Conservation (phyloP, 2,329 filamentous ascomycete genomes). For the Atkinsonella hypoxylon region DNA sequence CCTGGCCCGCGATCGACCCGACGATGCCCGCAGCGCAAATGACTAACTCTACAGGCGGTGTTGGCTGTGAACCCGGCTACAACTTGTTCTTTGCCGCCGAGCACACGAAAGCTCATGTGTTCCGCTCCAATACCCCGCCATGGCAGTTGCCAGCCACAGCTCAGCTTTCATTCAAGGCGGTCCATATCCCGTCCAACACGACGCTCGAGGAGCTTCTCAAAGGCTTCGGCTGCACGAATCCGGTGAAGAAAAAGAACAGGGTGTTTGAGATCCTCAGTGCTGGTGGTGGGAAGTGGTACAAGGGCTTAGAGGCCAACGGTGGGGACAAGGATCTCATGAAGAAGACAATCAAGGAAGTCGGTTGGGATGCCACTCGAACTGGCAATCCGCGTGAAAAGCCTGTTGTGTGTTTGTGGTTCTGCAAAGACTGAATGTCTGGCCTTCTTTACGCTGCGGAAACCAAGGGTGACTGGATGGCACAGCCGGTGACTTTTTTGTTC, state of each 20-base stretch:
- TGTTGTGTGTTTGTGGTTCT: slow-evolving; percentile 49
- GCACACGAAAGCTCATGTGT: slow-evolving; percentile 48
- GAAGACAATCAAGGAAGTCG: slow-evolving; percentile 41
- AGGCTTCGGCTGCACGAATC: slow-evolving; percentile 45
- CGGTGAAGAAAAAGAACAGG: slow-evolving; percentile 37
- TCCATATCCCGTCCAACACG: slow-evolving; percentile 39
- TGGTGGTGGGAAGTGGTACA: slow-evolving; percentile 47
- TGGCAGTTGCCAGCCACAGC: slow-evolving; percentile 37
- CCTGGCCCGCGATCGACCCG: slow-evolving; percentile 29
- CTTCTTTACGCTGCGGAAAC: too few species aligned
- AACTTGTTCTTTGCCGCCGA: slow-evolving; percentile 48
- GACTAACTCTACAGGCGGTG: slow-evolving; percentile 44
- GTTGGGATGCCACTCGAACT: slow-evolving; percentile 43
- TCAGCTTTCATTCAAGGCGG: slow-evolving; percentile 33
- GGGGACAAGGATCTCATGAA: slow-evolving; percentile 35
- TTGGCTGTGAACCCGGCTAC: slow-evolving; percentile 49
- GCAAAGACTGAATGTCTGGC: slow-evolving; percentile 30
- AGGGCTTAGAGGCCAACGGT: slow-evolving; percentile 38
- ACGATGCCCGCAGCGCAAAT: slow-evolving; percentile 41
- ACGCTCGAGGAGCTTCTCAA: slow-evolving; percentile 45
- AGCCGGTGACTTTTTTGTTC: too few species aligned
- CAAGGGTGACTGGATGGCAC: too few species aligned
- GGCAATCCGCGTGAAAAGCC: slow-evolving; percentile 36
- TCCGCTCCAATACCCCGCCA: slow-evolving; percentile 37
- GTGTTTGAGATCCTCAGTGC: slow-evolving; percentile 44